Percentiles rank a stretch among this genome's conserved stretches.
phyloP scores from a whole-genome alignment of 305 asterid species.

The Andrographis paniculata region DNA sequence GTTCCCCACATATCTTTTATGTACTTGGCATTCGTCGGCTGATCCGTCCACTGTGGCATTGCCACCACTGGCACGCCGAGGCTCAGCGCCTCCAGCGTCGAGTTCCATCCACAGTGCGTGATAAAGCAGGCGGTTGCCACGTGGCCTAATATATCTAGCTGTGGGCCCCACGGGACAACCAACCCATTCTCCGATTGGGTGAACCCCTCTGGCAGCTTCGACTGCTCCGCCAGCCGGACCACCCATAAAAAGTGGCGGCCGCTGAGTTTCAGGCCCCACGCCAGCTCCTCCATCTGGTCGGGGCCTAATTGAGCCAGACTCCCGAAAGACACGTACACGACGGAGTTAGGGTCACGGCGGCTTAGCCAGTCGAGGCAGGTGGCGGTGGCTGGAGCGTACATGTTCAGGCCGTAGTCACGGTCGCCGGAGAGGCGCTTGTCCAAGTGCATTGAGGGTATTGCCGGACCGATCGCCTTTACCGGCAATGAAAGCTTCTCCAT shows the following conservation, averaged over 20 bases:
- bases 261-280: conserved; percentile 9
- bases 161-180: conserved; percentile 39
- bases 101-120: conserved; percentile 49
- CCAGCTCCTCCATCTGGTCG: conserved; percentile 19
- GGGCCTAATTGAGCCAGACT: conserved; percentile 16
- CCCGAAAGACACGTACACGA: conserved; percentile 24
- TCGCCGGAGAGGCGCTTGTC: conserved; percentile 23
- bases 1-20: conserved; percentile 36
- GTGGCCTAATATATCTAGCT: conserved; percentile 29
- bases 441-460: conserved; percentile 24
- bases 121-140: conserved; percentile 25
- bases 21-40: conserved; percentile 31
- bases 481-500: conserved; percentile 5
- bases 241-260: conserved; percentile 22
- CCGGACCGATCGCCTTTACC: conserved; percentile 22
- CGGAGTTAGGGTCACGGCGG: conserved; percentile 6
- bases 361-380: conserved; percentile 20
- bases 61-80: conserved; percentile 40
- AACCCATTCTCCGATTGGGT: conserved; percentile 9
- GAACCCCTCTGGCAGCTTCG: conserved; percentile 17
- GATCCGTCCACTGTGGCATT: conserved; percentile 41
- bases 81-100: conserved; percentile 37
- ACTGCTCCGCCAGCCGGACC: conserved; percentile 19
- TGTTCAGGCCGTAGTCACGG: conserved; percentile 16
- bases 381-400: conserved; percentile 14